These are phyloP conservation scores for Spinellus fusiger DNA, from an alignment of 192 early-diverging fungal species.

Conservation along the genomic window DNA sequence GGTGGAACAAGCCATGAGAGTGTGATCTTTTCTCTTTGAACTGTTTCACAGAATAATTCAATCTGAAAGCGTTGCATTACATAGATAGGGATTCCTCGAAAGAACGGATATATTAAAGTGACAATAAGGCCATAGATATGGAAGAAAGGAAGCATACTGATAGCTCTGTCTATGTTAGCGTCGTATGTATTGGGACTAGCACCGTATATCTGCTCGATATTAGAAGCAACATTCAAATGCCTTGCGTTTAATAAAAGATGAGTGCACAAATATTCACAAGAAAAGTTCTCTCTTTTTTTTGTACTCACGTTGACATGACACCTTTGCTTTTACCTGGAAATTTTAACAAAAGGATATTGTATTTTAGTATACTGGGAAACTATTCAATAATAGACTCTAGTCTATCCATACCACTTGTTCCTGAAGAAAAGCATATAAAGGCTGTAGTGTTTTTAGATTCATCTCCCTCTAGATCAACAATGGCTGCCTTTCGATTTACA, in stretches of 20 bases:
- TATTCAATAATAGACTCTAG: background rate
- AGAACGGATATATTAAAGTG: conserved; percentile 7
- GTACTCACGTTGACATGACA: conserved; percentile 31
- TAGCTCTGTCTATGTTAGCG: conserved; percentile 3
- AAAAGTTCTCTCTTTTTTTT: background rate
- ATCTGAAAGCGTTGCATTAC: conserved; percentile 62
- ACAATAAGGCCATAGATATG: conserved; percentile 25
- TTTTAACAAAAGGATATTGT: background rate
- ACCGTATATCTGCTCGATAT: conserved; percentile 13
- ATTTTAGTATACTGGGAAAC: background rate
- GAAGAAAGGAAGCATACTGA: conserved; percentile 31
- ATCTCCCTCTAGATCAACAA: conserved; percentile 18
- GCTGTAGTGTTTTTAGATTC: conserved; percentile 22
- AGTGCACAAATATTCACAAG: background rate
- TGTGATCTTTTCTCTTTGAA: conserved; percentile 64
- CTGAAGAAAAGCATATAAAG: conserved; percentile 29
- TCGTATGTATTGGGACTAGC: background rate
- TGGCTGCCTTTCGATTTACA: conserved; percentile 2
- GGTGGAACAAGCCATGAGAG: conserved; percentile 78
- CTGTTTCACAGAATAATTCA: conserved; percentile 55
- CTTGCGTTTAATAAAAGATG: conserved; percentile 12
- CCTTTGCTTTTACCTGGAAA: conserved; percentile 23
- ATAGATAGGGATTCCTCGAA: conserved; percentile 34
- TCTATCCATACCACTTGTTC: conserved; percentile 19
- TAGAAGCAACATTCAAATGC: conserved; percentile 28